Conservation (phyloP, 371 early-diverging fungal genomes). For the Zancudomyces culisetae region DNA sequence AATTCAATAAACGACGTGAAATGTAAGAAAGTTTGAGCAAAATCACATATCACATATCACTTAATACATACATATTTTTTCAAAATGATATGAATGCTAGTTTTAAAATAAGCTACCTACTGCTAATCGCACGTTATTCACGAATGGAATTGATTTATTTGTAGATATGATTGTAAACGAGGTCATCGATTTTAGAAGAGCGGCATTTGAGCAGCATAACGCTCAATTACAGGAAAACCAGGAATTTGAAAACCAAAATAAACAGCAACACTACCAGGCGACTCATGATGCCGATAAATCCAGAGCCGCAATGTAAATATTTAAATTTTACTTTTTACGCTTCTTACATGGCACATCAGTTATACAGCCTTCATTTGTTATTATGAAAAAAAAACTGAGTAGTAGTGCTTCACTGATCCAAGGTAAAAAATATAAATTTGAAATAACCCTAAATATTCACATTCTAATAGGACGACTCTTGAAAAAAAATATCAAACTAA, state of each 20-base stretch:
- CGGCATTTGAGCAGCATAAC: conserved; percentile 2
- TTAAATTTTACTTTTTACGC: not conserved
- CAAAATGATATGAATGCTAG: not conserved
- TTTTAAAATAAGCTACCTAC: too few relatives aligned
- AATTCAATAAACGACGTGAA: conserved; percentile 77
- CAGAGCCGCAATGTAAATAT: not conserved
- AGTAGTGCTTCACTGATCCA: too few relatives aligned
- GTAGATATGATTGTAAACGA: conserved; percentile 72
- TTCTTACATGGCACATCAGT: too few relatives aligned
- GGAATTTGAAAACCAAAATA: conserved; percentile 5
- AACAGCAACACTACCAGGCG: not conserved
- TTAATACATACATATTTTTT: not conserved
- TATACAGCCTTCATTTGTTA: too few relatives aligned
- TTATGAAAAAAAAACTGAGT: too few relatives aligned
- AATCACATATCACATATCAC: not conserved
- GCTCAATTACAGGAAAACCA: conserved; percentile 5
- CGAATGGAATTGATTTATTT: not conserved
- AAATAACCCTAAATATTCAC: not conserved
- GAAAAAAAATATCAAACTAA: not conserved
- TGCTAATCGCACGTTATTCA: too few relatives aligned
- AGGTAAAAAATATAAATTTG: too few relatives aligned
- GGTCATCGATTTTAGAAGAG: conserved; percentile 37
- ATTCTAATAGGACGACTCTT: not conserved
- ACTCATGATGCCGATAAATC: too few relatives aligned
- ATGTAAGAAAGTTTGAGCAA: conserved; percentile 23